Base-by-base conservation (phyloP, 2,329 filamentous ascomycete species). In the Exophiala lecanii-corni region DNA sequence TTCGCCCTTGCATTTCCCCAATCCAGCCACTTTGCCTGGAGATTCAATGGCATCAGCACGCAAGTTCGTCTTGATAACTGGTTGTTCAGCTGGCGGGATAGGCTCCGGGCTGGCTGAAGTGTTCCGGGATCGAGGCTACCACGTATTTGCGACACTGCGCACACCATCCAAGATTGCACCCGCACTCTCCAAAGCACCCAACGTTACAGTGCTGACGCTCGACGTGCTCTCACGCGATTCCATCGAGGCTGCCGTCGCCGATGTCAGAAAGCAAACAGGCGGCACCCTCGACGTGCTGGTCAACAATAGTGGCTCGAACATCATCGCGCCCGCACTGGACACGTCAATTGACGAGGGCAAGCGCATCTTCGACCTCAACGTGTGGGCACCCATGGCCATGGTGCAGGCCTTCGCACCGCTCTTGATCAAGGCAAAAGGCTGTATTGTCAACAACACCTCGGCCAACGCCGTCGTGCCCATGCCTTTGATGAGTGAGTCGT, bases 291-390 rank as follows among this genome's bases (percentile, higher is more conserved):
- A 69, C 43, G 58, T 70, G 9, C 54, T 73, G 25, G 60, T 73
- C 32, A 73, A 73, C 49, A 73, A 72, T 57, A 69, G 69, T 9
- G 71, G 71, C 16, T 64, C 58, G 9, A 7, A 28, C 3, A 32
- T 41, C 18, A 16, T 54, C 4, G 56, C 56, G 47, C 58, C 62
- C n/a, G 46, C 60, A 2, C 38, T 59, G 15, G 62, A 66, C 41
- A 28, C 46, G 12, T 45, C 54, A 17, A 47, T 66, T 18, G 47
- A 53, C 1, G 47, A 62, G 12, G 62, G 60, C n/a, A 65, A 60
- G 36, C 46, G 40, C 12, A 21, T 69, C 4, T 71, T 64, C 40
- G 67, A 72, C 18, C 54, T 65, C 15, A 73, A 74, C 50, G 55
- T 68, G 17, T 71, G 63, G 62, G 63, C 62, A 1, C 26, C 58